Conservation (phyloP, 2,329 filamentous ascomycete genomes). For the Neonectria hederae region DNA sequence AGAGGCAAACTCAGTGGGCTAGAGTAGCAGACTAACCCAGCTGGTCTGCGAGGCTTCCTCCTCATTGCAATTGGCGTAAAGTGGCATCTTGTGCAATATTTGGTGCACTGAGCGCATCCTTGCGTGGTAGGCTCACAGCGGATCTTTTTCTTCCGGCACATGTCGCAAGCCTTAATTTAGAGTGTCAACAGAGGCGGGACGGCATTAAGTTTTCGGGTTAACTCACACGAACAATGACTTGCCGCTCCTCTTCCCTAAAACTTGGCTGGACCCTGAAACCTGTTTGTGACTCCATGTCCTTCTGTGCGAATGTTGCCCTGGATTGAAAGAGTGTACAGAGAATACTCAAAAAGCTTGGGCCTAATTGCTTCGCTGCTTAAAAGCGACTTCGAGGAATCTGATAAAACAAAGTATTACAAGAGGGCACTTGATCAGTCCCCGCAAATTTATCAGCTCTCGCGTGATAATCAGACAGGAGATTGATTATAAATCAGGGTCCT, state of each 20-base stretch:
- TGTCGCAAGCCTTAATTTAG: constrained; percentile 39
- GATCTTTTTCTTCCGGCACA: constrained; percentile 46
- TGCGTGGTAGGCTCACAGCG: constrained; percentile 38
- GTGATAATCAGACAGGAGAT: not conserved
- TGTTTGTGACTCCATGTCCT: not conserved
- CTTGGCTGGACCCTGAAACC: not conserved
- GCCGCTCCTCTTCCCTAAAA: not conserved
- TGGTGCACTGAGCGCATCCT: constrained; percentile 42
- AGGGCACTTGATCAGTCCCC: not conserved
- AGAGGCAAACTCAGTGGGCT: not conserved
- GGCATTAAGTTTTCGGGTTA: not conserved
- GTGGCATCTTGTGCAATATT: constrained; percentile 38
- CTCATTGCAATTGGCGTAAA: constrained; percentile 42
- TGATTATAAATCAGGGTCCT: constrained; percentile 2
- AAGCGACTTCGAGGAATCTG: not conserved
- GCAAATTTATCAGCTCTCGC: not conserved
- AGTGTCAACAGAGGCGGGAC: not conserved
- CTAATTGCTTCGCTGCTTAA: not conserved
- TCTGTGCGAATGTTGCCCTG: not conserved
- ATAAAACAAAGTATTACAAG: not conserved
- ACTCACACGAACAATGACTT: constrained; percentile 4
- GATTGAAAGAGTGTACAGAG: not conserved
- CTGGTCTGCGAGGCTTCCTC: constrained; percentile 33
- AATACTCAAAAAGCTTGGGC: not conserved
- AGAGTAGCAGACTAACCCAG: constrained; percentile 32